Evolutionary conservation across 108 stramenopile species (phyloP).

Genomic region (Nitzschia inconspicua): DNA sequence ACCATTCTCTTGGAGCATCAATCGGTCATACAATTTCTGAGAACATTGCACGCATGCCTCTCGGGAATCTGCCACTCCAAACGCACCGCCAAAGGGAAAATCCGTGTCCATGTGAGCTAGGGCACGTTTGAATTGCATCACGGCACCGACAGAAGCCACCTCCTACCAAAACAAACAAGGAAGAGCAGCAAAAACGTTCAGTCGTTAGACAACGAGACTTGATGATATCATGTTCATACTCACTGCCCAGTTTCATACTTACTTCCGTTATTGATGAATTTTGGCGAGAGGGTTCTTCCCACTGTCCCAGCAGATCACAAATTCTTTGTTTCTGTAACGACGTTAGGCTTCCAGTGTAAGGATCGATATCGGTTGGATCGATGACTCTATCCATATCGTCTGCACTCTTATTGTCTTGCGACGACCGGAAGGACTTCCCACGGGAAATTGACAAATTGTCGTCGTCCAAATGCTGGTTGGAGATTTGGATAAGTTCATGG

Average conservation of each 20-base stretch:
- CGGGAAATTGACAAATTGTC: no score
- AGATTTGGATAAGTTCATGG: no score
- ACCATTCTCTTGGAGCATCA: not conserved
- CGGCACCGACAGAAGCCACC: not conserved
- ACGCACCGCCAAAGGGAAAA: slow-evolving; percentile 56
- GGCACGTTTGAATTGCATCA: slow-evolving; percentile 7
- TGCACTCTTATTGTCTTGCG: no score
- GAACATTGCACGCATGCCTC: slow-evolving; percentile 55
- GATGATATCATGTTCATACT: no score
- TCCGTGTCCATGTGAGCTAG: slow-evolving; percentile 37
- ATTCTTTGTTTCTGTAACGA: no score
- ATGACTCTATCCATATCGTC: no score
- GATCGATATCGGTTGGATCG: not conserved
- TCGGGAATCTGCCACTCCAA: slow-evolving; percentile 51
- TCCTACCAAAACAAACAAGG: not conserved
- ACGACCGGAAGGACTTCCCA: no score
- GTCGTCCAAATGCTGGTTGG: no score
- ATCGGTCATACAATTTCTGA: slow-evolving; percentile 47
- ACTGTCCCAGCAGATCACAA: slow-evolving; percentile 13
- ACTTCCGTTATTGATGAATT: not conserved
- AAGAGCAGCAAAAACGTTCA: not conserved
- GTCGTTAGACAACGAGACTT: not conserved
- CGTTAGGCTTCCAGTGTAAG: not conserved
- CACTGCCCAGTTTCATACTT: no score
- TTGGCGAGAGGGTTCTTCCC: slow-evolving; percentile 21